phyloP scores from a whole-genome alignment of 768 basidiomycete genomes.

The Mycena galericulata region DNA sequence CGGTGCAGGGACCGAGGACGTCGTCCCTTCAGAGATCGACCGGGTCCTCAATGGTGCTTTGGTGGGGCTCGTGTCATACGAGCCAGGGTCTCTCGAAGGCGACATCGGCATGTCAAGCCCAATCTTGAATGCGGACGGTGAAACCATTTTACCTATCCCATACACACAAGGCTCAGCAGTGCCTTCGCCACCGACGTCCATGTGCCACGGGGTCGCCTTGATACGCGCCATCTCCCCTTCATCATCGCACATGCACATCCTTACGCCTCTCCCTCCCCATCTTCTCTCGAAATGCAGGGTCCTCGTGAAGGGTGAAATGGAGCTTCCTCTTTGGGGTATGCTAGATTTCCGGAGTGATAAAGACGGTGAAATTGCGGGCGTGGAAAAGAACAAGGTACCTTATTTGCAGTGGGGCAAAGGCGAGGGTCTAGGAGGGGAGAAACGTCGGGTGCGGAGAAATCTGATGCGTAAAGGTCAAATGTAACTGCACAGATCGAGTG shows the following conservation, averaged over 20 bases:
- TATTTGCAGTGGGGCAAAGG: slow-evolving; percentile 83
- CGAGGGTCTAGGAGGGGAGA: slow-evolving; percentile 79
- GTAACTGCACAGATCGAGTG: slow-evolving; percentile 50
- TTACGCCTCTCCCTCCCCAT: slow-evolving; percentile 77
- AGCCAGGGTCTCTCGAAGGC: slow-evolving; percentile 54
- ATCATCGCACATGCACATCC: slow-evolving; percentile 70
- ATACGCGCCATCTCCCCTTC: slow-evolving; percentile 66
- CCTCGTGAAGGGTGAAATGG: slow-evolving; percentile 89
- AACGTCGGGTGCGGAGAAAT: slow-evolving; percentile 82
- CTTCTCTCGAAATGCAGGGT: slow-evolving; percentile 58
- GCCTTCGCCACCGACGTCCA: slow-evolving; percentile 71
- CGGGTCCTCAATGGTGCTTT: slow-evolving; percentile 84
- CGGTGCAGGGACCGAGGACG: slow-evolving; percentile 84
- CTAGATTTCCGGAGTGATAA: slow-evolving; percentile 70
- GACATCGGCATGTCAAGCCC: slow-evolving; percentile 33
- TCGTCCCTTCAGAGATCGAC: slow-evolving; percentile 74
- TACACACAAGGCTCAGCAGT: slow-evolving; percentile 68
- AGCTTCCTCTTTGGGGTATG: slow-evolving; percentile 90
- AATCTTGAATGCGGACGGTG: background rate
- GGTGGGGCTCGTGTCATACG: slow-evolving; percentile 77
- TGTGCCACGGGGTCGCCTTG: slow-evolving; percentile 81
- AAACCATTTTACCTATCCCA: slow-evolving; percentile 47
- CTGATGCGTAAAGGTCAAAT: slow-evolving; percentile 87
- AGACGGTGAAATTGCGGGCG: slow-evolving; percentile 54
- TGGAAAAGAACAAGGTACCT: slow-evolving; percentile 71